Percentiles rank a stretch among this genome's conserved stretches.
Evolutionary conservation across 257 asterid species (phyloP).

Genomic region (Thymus quinquecostatus): DNA sequence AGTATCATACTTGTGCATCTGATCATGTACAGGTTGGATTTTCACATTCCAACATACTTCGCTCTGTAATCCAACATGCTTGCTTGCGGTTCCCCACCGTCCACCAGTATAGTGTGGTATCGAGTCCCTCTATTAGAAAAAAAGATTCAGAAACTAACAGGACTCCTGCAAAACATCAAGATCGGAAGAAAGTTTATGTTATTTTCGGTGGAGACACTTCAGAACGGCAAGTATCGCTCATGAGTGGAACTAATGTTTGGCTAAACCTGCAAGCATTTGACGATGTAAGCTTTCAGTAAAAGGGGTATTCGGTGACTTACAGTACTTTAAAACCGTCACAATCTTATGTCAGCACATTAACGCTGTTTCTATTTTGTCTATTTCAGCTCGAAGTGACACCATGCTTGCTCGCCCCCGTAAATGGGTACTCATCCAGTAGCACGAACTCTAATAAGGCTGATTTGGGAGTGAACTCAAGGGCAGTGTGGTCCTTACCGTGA

Average conservation of each 20-base stretch:
- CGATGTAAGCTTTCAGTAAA: slow-evolving; percentile 61
- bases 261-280: slow-evolving; percentile 75
- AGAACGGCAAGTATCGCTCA: slow-evolving; percentile 91
- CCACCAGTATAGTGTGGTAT: slow-evolving; percentile 41
- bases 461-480: slow-evolving; percentile 46
- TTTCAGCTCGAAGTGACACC: slow-evolving; percentile 84
- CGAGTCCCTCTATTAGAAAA: slow-evolving; percentile 46
- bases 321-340: slow-evolving; percentile 4
- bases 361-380: slow-evolving; percentile 30
- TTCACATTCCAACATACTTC: slow-evolving; percentile 85
- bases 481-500: slow-evolving; percentile 90
- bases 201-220: slow-evolving; percentile 89
- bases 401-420: slow-evolving; percentile 76
- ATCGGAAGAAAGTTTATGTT: slow-evolving; percentile 61
- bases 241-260: slow-evolving; percentile 98
- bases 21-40: slow-evolving; percentile 70
- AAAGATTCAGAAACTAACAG: slow-evolving; percentile 42
- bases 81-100: slow-evolving; percentile 80
- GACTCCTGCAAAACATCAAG: slow-evolving; percentile 33
- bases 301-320: not conserved
- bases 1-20: not conserved
- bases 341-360: slow-evolving; percentile 16
- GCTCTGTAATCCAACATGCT: slow-evolving; percentile 78
- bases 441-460: slow-evolving; percentile 37
- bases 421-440: slow-evolving; percentile 36